phyloP scores from a whole-genome alignment of 768 basidiomycete species.

The Scleroderma bovista region DNA sequence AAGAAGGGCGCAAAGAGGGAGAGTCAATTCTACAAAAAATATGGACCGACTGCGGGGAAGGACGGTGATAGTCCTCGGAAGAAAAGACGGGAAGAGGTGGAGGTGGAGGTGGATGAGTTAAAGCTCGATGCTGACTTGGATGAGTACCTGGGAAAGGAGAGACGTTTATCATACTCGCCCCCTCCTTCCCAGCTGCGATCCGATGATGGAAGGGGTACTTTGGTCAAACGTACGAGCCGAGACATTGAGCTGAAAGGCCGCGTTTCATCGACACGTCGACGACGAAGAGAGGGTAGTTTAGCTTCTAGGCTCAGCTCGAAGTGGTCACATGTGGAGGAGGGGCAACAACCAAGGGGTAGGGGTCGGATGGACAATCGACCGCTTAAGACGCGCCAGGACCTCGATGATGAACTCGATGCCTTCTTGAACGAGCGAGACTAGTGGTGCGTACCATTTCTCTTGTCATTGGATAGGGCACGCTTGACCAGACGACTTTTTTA shows the following conservation, averaged over 20 bases:
- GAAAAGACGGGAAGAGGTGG: constrained; percentile 32
- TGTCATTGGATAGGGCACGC: not conserved
- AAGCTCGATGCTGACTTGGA: constrained; percentile 66
- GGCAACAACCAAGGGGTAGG: constrained; percentile 25
- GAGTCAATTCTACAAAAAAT: constrained; percentile 76
- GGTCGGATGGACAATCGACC: constrained; percentile 38
- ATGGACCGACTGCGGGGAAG: constrained; percentile 63
- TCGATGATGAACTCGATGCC: constrained; percentile 80
- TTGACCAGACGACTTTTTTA: not conserved
- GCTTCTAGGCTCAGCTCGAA: constrained; percentile 13
- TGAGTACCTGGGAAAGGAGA: constrained; percentile 52
- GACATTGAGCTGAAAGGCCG: constrained; percentile 39
- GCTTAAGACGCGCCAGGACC: constrained; percentile 63
- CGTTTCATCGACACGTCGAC: constrained; percentile 42
- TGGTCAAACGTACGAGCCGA: constrained; percentile 48
- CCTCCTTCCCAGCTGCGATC: constrained; percentile 66
- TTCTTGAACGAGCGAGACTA: constrained; percentile 55
- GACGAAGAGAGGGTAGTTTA: constrained; percentile 21
- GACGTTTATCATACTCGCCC: constrained; percentile 30
- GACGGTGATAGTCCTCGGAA: constrained; percentile 38
- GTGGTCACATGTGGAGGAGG: constrained; percentile 17
- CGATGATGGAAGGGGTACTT: constrained; percentile 49
- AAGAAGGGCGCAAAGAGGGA: constrained; percentile 65
- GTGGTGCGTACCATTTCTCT: not conserved
- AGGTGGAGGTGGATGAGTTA: constrained; percentile 30